Conservation (phyloP, 2,329 filamentous ascomycete species). For the Akanthomyces muscarius region DNA sequence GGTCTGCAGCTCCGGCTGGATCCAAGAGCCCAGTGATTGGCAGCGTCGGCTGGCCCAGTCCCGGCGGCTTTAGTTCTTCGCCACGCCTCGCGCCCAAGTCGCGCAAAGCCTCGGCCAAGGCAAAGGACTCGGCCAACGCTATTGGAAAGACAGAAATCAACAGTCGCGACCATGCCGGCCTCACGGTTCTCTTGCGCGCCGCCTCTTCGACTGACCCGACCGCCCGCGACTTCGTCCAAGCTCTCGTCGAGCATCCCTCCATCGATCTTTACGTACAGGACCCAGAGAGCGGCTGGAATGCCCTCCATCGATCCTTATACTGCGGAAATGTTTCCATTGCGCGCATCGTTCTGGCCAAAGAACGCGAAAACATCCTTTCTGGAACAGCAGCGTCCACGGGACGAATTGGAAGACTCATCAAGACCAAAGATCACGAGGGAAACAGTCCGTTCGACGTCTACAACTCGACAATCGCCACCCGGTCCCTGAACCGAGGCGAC, state of each 20-base stretch:
- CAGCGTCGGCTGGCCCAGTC: constrained; percentile 26
- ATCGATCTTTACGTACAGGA: constrained; percentile 87
- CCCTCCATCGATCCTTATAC: constrained; percentile 86
- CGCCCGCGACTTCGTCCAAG: constrained; percentile 70
- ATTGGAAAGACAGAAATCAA: constrained; percentile 69
- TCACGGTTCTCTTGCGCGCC: constrained; percentile 80
- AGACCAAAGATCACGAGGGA: constrained; percentile 92
- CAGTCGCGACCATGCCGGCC: constrained; percentile 72
- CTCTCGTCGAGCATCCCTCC: constrained; percentile 75
- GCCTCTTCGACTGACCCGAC: constrained; percentile 69
- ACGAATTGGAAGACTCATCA: constrained; percentile 73
- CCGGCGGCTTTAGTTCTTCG: constrained; percentile 44
- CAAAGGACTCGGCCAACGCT: constrained; percentile 41
- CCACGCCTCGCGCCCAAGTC: constrained; percentile 47
- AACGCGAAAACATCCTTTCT: constrained; percentile 60
- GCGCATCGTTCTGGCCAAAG: constrained; percentile 73
- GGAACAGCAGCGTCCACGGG: constrained; percentile 57
- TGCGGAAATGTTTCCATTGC: constrained; percentile 85
- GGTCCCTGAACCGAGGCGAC: constrained; percentile 51
- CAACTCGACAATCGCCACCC: constrained; percentile 75
- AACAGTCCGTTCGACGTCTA: constrained; percentile 94
- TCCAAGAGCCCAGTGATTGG: constrained; percentile 51
- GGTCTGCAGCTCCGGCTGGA: constrained; percentile 51
- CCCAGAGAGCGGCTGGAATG: constrained; percentile 91
- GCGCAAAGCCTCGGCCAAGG: constrained; percentile 43